Percentiles rank a stretch among this genome's conserved stretches.
These are phyloP conservation scores for Chondrostereum purpureum DNA, from an alignment of 1,284 basidiomycete genomes.

Conservation along the genomic window DNA sequence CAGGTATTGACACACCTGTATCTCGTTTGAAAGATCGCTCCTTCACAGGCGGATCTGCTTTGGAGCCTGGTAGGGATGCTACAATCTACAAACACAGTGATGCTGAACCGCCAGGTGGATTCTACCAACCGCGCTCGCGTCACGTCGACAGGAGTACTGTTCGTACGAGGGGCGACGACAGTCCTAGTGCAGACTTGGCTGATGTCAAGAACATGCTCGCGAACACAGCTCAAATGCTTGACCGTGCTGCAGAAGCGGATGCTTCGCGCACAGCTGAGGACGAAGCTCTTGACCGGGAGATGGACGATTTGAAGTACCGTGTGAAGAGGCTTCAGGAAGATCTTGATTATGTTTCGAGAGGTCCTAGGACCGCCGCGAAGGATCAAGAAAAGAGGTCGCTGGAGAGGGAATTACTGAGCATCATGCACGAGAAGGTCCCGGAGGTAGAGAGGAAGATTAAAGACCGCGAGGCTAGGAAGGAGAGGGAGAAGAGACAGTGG, in stretches of 20 bases:
- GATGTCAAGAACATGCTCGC: slow-evolving; percentile 87
- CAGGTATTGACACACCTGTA: slow-evolving; percentile 42
- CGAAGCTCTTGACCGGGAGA: slow-evolving; percentile 84
- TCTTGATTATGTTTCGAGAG: slow-evolving; percentile 83
- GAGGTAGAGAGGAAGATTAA: slow-evolving; percentile 85
- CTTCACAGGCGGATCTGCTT: slow-evolving; percentile 50
- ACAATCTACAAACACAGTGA: slow-evolving; percentile 91
- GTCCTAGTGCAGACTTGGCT: slow-evolving; percentile 67
- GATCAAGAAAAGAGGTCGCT: slow-evolving; percentile 84
- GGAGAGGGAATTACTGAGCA: slow-evolving; percentile 81
- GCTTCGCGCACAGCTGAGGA: slow-evolving; percentile 68
- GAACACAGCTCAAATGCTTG: slow-evolving; percentile 79
- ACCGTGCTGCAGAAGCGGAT: slow-evolving; percentile 61
- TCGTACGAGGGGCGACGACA: slow-evolving; percentile 67
- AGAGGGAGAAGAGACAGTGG: slow-evolving; percentile 76
- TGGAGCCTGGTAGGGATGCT: slow-evolving; percentile 71
- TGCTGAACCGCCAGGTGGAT: slow-evolving; percentile 46
- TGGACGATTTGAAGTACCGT: slow-evolving; percentile 82
- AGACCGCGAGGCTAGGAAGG: slow-evolving; percentile 70
- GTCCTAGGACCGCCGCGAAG: slow-evolving; percentile 68
- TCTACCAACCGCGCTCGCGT: slow-evolving; percentile 83
- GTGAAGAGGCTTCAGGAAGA: slow-evolving; percentile 91
- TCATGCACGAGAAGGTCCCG: slow-evolving; percentile 91
- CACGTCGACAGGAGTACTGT: slow-evolving; percentile 87
- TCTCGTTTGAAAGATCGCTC: slow-evolving; percentile 68